Conservation (phyloP, 2,329 filamentous ascomycete species). For the Botryosphaeria dothidea region DNA sequence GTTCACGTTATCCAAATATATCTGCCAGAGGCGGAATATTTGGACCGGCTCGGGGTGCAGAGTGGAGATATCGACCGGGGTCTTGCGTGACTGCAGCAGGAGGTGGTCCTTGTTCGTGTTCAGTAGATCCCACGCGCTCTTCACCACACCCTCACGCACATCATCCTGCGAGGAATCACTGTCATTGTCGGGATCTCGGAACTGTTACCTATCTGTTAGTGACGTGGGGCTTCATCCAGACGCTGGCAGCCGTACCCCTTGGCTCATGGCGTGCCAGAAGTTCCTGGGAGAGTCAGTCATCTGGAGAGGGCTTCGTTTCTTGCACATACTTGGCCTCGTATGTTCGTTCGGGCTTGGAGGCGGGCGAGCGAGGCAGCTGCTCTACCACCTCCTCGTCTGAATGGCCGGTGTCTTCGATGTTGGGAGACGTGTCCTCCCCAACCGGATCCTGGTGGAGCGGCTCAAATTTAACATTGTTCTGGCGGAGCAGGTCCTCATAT, state of each 20-base stretch:
- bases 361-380: neutral
- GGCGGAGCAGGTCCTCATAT: conserved; percentile 66
- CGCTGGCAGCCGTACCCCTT: conserved; percentile 36
- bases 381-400: neutral
- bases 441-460: conserved; percentile 51
- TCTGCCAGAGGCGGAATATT: conserved; percentile 67
- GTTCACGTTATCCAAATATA: conserved; percentile 69
- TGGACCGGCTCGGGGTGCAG: conserved; percentile 67
- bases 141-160: conserved; percentile 40
- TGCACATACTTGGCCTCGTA: neutral
- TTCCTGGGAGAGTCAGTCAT: conserved; percentile 35
- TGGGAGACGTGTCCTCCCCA: neutral
- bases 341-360: neutral
- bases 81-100: conserved; percentile 52
- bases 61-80: conserved; percentile 61
- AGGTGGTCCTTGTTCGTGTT: conserved; percentile 47
- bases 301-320: neutral
- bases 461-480: conserved; percentile 70
- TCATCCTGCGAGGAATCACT: conserved; percentile 29
- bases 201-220: conserved; percentile 29
- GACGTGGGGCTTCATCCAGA: neutral
- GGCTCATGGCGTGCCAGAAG: conserved; percentile 49
- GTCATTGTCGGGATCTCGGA: conserved; percentile 24
- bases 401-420: neutral
- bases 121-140: conserved; percentile 49